Conservation (phyloP, 108 stramenopile species). For the Parietichytrium sp. region DNA sequence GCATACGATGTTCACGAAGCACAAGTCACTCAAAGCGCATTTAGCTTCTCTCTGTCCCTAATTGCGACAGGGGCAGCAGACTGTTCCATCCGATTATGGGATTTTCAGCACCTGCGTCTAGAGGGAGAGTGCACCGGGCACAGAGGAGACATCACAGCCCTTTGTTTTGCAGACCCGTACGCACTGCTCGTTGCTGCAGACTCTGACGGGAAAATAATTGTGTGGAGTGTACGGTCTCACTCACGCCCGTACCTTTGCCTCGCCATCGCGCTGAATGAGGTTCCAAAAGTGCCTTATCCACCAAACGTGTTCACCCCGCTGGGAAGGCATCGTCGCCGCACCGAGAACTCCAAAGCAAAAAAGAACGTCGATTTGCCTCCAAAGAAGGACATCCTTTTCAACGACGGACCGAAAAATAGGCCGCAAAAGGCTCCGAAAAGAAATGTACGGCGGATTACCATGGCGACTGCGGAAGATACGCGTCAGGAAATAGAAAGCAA, state of each 20-base stretch:
- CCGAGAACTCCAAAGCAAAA: too few species aligned
- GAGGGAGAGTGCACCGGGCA: constrained; percentile 8
- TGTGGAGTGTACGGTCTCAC: constrained; percentile 33
- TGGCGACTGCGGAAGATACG: too few species aligned
- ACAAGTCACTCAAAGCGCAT: constrained; percentile 46
- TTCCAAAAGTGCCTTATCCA: too few species aligned
- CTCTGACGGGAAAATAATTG: not conserved
- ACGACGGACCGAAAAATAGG: too few species aligned
- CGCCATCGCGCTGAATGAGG: too few species aligned
- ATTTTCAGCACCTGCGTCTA: constrained; percentile 46
- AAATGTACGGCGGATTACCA: too few species aligned
- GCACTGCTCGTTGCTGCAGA: constrained; percentile 14
- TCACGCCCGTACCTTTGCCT: not conserved
- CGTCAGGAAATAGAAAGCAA: too few species aligned
- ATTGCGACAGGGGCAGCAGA: constrained; percentile 49
- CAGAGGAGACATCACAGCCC: not conserved
- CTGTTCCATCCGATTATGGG: constrained; percentile 48
- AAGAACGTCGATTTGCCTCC: too few species aligned
- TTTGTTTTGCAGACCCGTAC: constrained; percentile 27
- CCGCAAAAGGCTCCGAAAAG: too few species aligned
- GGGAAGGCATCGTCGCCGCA: too few species aligned
- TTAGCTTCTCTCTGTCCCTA: constrained; percentile 44
- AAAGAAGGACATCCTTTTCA: too few species aligned
- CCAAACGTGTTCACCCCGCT: too few species aligned
- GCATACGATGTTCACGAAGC: constrained; percentile 40